phyloP scores from a whole-genome alignment of 108 stramenopile genomes.

The Fragilariopsis cylindrus region DNA sequence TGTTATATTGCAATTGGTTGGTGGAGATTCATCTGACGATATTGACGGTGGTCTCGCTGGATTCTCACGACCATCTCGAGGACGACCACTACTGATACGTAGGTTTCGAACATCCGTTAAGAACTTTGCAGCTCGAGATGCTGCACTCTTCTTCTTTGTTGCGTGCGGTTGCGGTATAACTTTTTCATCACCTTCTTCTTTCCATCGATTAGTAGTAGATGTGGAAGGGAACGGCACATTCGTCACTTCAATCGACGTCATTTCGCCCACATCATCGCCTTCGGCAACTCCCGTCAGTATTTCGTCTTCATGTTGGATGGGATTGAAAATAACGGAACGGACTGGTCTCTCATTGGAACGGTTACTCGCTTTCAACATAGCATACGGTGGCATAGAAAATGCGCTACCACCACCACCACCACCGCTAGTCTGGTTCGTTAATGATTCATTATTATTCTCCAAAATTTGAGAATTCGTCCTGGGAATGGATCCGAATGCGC shows the following conservation, averaged over 20 bases:
- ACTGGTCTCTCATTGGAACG: conserved; percentile 2
- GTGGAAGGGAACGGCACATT: conserved; percentile 6
- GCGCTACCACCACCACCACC: conserved; percentile 24
- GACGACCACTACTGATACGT: conserved; percentile 5
- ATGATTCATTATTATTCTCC: conserved; percentile 6
- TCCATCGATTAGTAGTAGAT: not conserved
- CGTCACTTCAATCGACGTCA: conserved; percentile 39
- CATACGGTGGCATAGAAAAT: conserved; percentile 27
- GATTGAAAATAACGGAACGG: conserved; percentile 27
- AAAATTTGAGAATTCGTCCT: conserved; percentile 21
- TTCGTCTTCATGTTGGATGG: conserved; percentile 25
- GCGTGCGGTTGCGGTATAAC: not conserved
- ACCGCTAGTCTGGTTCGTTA: conserved; percentile 1
- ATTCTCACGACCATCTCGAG: conserved; percentile 30
- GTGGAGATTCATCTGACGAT: conserved; percentile 19
- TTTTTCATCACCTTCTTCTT: conserved; percentile 5
- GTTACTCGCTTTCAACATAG: conserved; percentile 15
- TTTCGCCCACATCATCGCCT: conserved; percentile 10
- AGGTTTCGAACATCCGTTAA: conserved; percentile 28
- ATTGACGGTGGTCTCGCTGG: conserved; percentile 27
- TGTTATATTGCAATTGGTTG: too few relatives aligned
- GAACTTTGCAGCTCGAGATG: conserved; percentile 26
- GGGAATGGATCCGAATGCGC: conserved; percentile 39
- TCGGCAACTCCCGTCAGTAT: conserved; percentile 17
- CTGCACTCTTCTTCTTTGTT: conserved; percentile 1